Evolutionary conservation across 257 asterid genomes (phyloP), one percentile per base, ranked within the genome.

Genomic region (Euphrasia confusa): DNA sequence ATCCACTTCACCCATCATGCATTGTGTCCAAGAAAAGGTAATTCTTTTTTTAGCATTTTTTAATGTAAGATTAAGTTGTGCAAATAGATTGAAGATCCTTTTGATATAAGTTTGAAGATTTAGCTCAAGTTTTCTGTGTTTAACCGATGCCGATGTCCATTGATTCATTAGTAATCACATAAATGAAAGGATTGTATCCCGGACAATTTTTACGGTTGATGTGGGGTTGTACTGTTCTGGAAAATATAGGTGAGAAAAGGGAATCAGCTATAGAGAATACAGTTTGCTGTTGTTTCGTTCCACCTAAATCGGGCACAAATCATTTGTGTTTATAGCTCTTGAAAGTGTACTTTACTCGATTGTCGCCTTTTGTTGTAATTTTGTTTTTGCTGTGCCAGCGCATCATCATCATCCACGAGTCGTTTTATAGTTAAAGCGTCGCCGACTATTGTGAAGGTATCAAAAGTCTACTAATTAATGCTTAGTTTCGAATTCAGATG

Each of bases 371-470:
- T 65, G 57, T 54, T 58, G 56, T 10, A 64, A 39, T 30, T 64
- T 17, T 60, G 70, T 7, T 72, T 63, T 71, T 68, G 45, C 74
- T 68, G 54, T 75, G 64, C 62, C 90, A 90, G 97, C 77, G 10
- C 2, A 35, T 73, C 75, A 59, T 72, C 80, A 24, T 68, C 75
- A 71, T 69, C 81, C 13, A 66, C 48, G 64, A 70, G 77, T 75
- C 74, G 78, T 67, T 61, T 83, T 49, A 65, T 76, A 67, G 81
- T 77, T 61, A 82, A 70, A 76, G 89, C 94, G 32, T 80, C 88
- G 17, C 62, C 85, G 33, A 65, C 88, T 35, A 80, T 90, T 75
- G 86, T 83, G 77, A 95, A 87, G 97, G 97, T 87, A 85, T 71
- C 26, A 59, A 44, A 27, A 40, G 54, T 68, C 69, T 47, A 24